Conservation (phyloP, 352 stramenopile genomes). For the Salisapilia sapeloensis region DNA sequence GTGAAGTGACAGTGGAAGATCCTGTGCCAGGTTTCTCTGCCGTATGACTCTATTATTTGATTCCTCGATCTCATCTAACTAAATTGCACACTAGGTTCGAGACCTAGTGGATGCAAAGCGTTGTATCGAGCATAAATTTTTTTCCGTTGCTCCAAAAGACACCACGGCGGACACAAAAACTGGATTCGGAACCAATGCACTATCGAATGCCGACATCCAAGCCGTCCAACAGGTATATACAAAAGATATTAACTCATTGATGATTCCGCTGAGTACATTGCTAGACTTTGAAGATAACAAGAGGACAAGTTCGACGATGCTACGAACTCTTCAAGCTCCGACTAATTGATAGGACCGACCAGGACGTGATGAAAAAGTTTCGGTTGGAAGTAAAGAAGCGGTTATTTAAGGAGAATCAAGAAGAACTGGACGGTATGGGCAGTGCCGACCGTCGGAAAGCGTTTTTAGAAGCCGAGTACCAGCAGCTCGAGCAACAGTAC, state of each 20-base stretch:
- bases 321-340: conserved; percentile 60
- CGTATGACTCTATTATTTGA: conserved; percentile 7
- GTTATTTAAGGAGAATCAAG: conserved; percentile 39
- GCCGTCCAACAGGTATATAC: conserved; percentile 30
- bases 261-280: background rate
- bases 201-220: conserved; percentile 24
- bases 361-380: conserved; percentile 37
- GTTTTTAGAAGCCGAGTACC: conserved; percentile 55
- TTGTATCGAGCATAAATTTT: conserved; percentile 38
- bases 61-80: too few relatives aligned
- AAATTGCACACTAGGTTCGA: conserved; percentile 18
- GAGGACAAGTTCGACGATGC: conserved; percentile 58
- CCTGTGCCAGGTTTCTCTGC: conserved; percentile 57
- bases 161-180: conserved; percentile 4
- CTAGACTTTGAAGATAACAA: conserved; percentile 58
- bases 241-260: background rate
- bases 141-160: conserved; percentile 17
- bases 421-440: conserved; percentile 60
- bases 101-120: conserved; percentile 54
- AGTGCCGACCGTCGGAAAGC: conserved; percentile 51
- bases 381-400: conserved; percentile 72
- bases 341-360: conserved; percentile 29
- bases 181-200: too few relatives aligned
- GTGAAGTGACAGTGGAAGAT: conserved; percentile 77
- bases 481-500: conserved; percentile 31